These are phyloP conservation scores for Fusarium sp. DNA, from an alignment of 2,329 filamentous ascomycete genomes.

Conservation along the genomic window DNA sequence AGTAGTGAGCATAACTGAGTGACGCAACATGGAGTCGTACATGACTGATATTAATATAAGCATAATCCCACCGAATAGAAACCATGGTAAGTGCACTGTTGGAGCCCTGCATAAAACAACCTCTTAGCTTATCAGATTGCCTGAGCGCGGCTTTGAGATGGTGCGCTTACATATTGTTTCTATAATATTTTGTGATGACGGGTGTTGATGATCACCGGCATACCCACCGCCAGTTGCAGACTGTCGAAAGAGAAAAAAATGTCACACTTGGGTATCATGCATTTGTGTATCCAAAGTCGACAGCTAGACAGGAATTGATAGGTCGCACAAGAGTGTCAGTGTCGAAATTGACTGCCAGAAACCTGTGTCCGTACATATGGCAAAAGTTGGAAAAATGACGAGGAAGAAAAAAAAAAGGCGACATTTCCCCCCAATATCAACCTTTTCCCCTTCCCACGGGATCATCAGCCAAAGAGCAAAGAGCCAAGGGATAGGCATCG, in stretches of 20 bases:
- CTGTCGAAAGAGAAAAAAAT: not conserved
- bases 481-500: slow-evolving; percentile 13
- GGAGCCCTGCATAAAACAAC: not conserved
- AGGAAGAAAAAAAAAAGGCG: not conserved
- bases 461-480: not conserved
- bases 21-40: not conserved
- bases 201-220: not conserved
- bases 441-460: not conserved
- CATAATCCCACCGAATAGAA: slow-evolving; percentile 20
- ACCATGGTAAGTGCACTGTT: slow-evolving; percentile 15
- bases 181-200: not conserved
- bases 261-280: not conserved
- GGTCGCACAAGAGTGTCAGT: not conserved
- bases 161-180: not conserved
- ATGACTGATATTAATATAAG: slow-evolving; percentile 1
- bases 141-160: too few species aligned
- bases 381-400: not conserved
- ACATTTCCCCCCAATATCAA: not conserved
- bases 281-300: not conserved
- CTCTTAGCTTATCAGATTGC: not conserved
- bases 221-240: not conserved
- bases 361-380: not conserved
- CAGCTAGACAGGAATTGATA: not conserved
- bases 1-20: accelerated
- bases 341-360: not conserved